phyloP scores from a whole-genome alignment of 345 rosid genomes.

The Lepidium africanum region DNA sequence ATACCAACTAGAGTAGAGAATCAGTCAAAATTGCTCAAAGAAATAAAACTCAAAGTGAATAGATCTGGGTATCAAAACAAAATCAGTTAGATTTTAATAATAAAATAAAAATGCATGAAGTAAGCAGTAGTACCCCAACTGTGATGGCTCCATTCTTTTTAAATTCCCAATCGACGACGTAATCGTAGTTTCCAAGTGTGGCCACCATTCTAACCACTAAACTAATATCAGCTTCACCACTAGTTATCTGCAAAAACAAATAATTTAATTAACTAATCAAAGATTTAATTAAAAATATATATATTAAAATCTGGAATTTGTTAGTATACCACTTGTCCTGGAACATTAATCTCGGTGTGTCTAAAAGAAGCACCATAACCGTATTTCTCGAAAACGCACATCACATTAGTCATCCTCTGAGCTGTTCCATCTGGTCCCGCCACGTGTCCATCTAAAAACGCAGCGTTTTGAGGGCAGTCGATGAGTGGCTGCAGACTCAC shows the following conservation, averaged over 20 bases:
- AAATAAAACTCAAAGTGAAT: neutral
- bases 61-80: neutral
- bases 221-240: constrained; percentile 58
- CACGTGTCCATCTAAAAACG: constrained; percentile 47
- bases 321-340: constrained; percentile 54
- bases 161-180: constrained; percentile 79
- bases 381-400: constrained; percentile 61
- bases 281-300: neutral
- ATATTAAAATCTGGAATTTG: neutral
- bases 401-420: constrained; percentile 36
- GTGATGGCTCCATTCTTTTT: constrained; percentile 53
- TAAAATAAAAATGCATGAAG: neutral
- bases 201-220: constrained; percentile 74
- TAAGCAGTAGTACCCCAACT: constrained; percentile 39
- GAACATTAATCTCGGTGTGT: constrained; percentile 66
- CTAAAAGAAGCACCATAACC: constrained; percentile 55
- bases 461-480: constrained; percentile 64
- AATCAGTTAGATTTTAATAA: neutral
- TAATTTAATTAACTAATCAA: neutral
- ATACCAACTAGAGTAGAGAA: neutral
- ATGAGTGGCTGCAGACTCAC: constrained; percentile 43
- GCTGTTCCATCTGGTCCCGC: constrained; percentile 57
- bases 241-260: constrained; percentile 38
- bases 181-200: constrained; percentile 75
- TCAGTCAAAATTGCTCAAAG: neutral